phyloP scores from a whole-genome alignment of 1,284 basidiomycete genomes.

The Rugosomyces carneus region DNA sequence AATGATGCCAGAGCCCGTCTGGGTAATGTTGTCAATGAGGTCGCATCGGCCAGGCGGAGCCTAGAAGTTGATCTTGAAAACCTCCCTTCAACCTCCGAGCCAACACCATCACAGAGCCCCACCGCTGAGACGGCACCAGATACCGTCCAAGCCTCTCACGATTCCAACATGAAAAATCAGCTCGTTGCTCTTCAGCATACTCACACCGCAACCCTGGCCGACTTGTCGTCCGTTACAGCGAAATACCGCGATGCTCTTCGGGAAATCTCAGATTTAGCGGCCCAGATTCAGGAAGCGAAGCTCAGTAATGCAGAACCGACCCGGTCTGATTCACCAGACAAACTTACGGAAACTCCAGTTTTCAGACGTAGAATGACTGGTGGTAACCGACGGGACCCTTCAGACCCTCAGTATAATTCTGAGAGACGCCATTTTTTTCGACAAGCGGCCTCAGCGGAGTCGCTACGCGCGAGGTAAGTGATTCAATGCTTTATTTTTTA shows the following conservation, averaged over 20 bases:
- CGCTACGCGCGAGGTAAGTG: constrained; percentile 71
- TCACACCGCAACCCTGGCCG: constrained; percentile 71
- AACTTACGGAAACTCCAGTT: constrained; percentile 37
- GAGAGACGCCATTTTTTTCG: constrained; percentile 74
- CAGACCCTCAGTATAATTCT: constrained; percentile 42
- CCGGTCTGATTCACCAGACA: constrained; percentile 48
- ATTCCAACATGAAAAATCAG: constrained; percentile 46
- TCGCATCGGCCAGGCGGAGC: constrained; percentile 63
- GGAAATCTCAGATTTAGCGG: constrained; percentile 82
- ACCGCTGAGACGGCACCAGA: constrained; percentile 5
- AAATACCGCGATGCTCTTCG: constrained; percentile 88
- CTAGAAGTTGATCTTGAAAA: constrained; percentile 43
- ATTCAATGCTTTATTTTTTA: constrained; percentile 11
- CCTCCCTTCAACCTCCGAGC: constrained; percentile 11
- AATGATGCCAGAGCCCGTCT: constrained; percentile 61
- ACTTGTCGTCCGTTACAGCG: constrained; percentile 69
- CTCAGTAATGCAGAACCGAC: constrained; percentile 39
- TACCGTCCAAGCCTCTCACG: constrained; percentile 10
- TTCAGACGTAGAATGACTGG: constrained; percentile 47
- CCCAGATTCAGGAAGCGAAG: constrained; percentile 78
- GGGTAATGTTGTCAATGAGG: constrained; percentile 59
- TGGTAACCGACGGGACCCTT: constrained; percentile 40
- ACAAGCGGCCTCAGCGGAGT: constrained; percentile 77
- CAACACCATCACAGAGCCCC: constrained; percentile 10
- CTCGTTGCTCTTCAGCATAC: constrained; percentile 66